Base-by-base conservation (phyloP, 2,329 filamentous ascomycete genomes). In the Cryoendolithus antarcticus region DNA sequence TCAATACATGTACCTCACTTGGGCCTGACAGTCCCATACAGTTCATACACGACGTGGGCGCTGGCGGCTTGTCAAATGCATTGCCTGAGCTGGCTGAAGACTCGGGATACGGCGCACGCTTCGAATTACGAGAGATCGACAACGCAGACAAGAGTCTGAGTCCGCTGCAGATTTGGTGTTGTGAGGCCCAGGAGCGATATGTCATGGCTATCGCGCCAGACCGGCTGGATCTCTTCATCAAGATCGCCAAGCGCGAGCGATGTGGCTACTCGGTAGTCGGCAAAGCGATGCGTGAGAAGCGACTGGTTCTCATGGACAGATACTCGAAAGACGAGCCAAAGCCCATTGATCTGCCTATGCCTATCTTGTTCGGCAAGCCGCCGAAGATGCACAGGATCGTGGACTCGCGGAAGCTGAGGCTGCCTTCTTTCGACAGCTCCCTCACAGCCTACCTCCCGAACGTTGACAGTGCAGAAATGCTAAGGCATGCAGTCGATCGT, bases 1-100 rank as follows among this genome's bases (percentile, higher is more conserved):
- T 98, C 62, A 91, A 96, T 62, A 80, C 86, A 4, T 98, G 91
- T 59, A 78, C 83, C 21, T 80, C 85, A 3, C 74, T 96, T 52
- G 89, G 88, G 10, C 67, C 78, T 3, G 70, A 86, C 47, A 96
- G 82, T 57, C 91, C 91, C 0, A 96, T 98, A 50, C 81, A 85
- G 40, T 89, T 96, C 65, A 96, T 98, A 47, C 91, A 98, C 59
- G 91, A 98, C 57, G 91, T 98, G 34, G 91, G 91, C 45, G 91
- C 91, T 37, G 91, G 91, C 54, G 91, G 91, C 43, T 66, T 88
- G 27, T 86, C 82, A 1, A 82, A 82, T 49, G 88, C 86, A 28
- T 69, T 95, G 10, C 86, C 89, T 6, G 86, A 94, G 59, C 70
- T 95, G 35, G 86, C 93, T 32, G 83, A 93, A 52, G 91, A 98